Conservation (phyloP, 495 filamentous ascomycete genomes). For the Podospora pseudoanserina region DNA sequence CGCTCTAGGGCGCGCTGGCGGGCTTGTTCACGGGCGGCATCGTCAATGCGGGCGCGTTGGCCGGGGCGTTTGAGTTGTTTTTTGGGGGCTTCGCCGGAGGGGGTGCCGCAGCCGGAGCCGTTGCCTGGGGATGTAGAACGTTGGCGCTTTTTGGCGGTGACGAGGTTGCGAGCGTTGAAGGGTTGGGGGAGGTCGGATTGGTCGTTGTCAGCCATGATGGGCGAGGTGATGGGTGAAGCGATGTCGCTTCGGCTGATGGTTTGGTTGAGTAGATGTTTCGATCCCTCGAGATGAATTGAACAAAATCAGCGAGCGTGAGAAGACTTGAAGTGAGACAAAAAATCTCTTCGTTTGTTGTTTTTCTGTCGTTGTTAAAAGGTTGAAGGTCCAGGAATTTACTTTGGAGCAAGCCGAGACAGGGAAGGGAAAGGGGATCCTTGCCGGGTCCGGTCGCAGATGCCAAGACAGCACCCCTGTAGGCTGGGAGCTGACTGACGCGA, state of each 20-base stretch:
- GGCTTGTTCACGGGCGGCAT: conserved; percentile 64
- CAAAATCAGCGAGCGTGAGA: background rate
- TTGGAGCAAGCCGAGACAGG: background rate
- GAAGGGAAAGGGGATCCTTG: background rate
- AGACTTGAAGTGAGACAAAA: background rate
- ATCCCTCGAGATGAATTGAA: background rate
- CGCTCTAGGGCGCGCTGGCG: conserved; percentile 63
- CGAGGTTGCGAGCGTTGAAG: conserved; percentile 53
- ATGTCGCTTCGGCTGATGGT: background rate
- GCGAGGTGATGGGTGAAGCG: background rate
- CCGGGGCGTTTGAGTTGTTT: conserved; percentile 80
- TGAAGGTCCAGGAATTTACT: background rate
- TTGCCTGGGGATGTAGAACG: conserved; percentile 28
- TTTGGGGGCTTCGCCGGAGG: conserved; percentile 48
- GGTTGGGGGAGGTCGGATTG: conserved; percentile 48
- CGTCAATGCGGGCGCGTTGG: conserved; percentile 69
- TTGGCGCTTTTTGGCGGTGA: conserved; percentile 52
- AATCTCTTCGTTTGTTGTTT: background rate
- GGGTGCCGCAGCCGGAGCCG: conserved; percentile 23
- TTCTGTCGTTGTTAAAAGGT: background rate
- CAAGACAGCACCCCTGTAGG: conserved; percentile 4
- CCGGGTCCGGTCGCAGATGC: background rate
- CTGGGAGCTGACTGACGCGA: conserved; percentile 21
- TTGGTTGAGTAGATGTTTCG: background rate
- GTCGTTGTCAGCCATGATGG: conserved; percentile 17